phyloP scores from a whole-genome alignment of 306 rosid genomes.

The Comarum palustre region DNA sequence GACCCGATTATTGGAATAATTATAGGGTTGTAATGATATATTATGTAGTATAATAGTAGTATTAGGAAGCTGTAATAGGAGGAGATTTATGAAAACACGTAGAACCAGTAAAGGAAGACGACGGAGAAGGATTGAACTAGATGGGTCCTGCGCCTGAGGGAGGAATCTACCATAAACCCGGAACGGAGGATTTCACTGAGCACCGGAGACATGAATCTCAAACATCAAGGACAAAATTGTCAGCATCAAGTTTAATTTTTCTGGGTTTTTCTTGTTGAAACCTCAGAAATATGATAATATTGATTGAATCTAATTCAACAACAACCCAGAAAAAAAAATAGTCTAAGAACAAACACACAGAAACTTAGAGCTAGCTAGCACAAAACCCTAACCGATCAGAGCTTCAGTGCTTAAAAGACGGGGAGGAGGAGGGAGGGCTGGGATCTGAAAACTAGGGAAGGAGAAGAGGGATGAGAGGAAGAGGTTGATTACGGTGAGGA shows the following conservation, averaged over 20 bases:
- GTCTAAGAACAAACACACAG: no score
- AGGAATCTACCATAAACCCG: conserved; percentile 74
- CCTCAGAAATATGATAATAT: not conserved
- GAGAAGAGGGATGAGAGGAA: conserved; percentile 30
- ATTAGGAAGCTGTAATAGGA: not conserved
- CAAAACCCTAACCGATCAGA: conserved; percentile 3
- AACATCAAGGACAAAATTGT: conserved; percentile 43
- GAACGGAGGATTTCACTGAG: conserved; percentile 92
- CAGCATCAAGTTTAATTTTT: conserved; percentile 27
- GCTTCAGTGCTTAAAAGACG: not conserved
- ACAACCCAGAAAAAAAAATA: conserved; percentile 12
- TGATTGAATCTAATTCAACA: not conserved
- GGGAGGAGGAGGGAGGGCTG: not conserved
- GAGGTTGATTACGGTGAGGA: conserved; percentile 26
- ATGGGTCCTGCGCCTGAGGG: conserved; percentile 79
- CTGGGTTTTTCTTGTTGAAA: not conserved
- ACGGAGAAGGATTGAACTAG: conserved; percentile 92
- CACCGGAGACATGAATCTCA: conserved; percentile 85
- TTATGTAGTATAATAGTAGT: conserved; percentile 6
- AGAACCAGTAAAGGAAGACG: conserved; percentile 89
- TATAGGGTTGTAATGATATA: not conserved
- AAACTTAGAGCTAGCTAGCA: not conserved
- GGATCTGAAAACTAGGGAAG: conserved; percentile 5
- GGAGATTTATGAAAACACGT: conserved; percentile 63
- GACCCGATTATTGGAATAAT: conserved; percentile 12